Base-by-base conservation (phyloP, 345 rosid genomes). In the Xanthoceras sorbifolium region DNA sequence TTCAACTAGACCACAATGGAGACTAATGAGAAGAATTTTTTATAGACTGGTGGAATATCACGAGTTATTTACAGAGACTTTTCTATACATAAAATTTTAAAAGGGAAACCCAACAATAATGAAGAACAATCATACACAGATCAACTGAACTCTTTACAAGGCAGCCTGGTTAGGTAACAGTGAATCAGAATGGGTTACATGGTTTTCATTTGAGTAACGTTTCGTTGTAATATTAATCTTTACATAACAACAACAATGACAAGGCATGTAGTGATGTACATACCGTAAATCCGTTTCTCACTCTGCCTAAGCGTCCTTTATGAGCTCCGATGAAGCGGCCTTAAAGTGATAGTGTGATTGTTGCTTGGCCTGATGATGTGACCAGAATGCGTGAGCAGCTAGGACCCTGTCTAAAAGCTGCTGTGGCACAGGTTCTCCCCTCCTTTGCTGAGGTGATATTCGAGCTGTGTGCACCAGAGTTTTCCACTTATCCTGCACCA, bases 381-480 rank as follows among this genome's bases (percentile, higher is more conserved):
- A 81, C 81, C 83, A 79, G 62, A 73, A 79, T 9, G 75, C 81
- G 15, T 70, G 65, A 32, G 79, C 87, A 0, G 77, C 75, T 3
- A 84, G 76, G 54, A 79, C 84, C 63, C 83, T 60, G 81, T 81
- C 77, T 28, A 79, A 52, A n/a, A 84, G 81, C 57, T 79, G 79
- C 50, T 81, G 84, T 4, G 84, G 81, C 40, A 81, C 78, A 0
- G 74, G 84, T 59, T 84, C 84, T 72, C 80, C 86, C 60, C 86
- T 68, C 65, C 82, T 84, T 78, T 81, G 80, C 76, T 72, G 86
- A 17, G 80, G 82, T 14, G 84, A 80, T 36, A 84, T 84, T 72
- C 82, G 73, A 31, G 84, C 83, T 6, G 78, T 84, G 34, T 77
- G 87, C 67, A 81, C 81, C 64, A 76, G 65, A 11, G 84, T 81